Evolutionary conservation across 345 rosid genomes (phyloP).

Genomic region (Hypericum androsaemum): DNA sequence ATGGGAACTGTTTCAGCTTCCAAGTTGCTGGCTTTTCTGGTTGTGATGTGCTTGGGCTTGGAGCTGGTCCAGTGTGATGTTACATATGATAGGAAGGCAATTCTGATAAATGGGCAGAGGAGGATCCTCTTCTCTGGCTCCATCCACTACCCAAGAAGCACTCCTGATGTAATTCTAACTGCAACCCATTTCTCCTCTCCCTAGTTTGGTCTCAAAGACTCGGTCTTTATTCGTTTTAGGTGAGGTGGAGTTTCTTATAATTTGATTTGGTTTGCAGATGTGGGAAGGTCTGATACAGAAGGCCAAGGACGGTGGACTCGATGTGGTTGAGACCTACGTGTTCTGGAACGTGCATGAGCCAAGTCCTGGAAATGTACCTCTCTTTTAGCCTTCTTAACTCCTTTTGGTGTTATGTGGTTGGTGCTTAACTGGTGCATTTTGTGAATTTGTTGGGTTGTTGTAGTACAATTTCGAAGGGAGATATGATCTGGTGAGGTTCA

Average conservation of each 20-base stretch:
- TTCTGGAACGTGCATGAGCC: slow-evolving; percentile 99
- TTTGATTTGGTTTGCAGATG: slow-evolving; percentile 40
- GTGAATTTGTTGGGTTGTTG: slow-evolving; percentile 10
- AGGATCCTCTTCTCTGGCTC: slow-evolving; percentile 90
- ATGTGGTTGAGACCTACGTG: slow-evolving; percentile 93
- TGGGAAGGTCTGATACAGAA: slow-evolving; percentile 98
- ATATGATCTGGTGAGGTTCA: slow-evolving; percentile 87
- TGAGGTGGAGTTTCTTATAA: not conserved
- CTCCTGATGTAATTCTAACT: slow-evolving; percentile 50
- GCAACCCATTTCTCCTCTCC: not conserved
- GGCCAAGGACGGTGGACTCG: slow-evolving; percentile 94
- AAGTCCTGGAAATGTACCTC: slow-evolving; percentile 75
- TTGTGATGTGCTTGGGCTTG: slow-evolving; percentile 34
- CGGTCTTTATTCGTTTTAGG: not conserved
- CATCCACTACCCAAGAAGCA: slow-evolving; percentile 89
- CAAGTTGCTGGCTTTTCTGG: slow-evolving; percentile 31
- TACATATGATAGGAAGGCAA: slow-evolving; percentile 80
- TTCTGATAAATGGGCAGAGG: slow-evolving; percentile 75
- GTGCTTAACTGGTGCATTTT: not conserved
- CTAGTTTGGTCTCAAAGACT: not conserved
- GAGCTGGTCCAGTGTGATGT: slow-evolving; percentile 49
- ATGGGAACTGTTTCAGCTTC: slow-evolving; percentile 39
- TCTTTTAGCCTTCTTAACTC: not conserved
- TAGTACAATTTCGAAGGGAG: slow-evolving; percentile 92
- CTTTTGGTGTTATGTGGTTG: not conserved